phyloP scores from a whole-genome alignment of 331 rosid genomes.

The Malus hybrid region DNA sequence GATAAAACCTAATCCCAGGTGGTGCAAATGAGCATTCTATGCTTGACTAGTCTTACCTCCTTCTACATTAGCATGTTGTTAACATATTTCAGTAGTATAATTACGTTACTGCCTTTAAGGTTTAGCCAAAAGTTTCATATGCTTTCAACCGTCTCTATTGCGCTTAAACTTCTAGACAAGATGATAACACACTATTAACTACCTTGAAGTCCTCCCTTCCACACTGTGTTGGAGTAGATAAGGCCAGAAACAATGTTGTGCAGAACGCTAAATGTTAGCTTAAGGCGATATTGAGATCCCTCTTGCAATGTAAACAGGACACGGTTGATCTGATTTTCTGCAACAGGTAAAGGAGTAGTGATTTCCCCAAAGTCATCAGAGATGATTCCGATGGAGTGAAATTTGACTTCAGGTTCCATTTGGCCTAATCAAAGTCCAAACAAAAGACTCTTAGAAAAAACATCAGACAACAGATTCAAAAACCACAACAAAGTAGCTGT shows the following conservation, averaged over 20 bases:
- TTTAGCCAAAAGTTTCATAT: not conserved
- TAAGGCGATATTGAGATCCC: conserved; percentile 69
- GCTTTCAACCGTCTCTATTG: not conserved
- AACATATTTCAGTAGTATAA: not conserved
- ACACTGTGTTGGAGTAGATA: conserved; percentile 71
- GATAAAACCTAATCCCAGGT: not conserved
- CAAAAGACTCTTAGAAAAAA: not conserved
- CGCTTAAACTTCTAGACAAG: not conserved
- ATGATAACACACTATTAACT: not conserved
- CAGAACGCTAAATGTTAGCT: conserved; percentile 63
- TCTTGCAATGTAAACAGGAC: conserved; percentile 61
- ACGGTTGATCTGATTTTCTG: conserved; percentile 33
- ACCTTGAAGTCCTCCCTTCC: conserved; percentile 93
- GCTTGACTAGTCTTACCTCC: not conserved
- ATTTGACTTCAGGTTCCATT: conserved; percentile 87
- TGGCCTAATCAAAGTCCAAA: conserved; percentile 25
- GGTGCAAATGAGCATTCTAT: not conserved
- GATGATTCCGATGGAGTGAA: conserved; percentile 71
- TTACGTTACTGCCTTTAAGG: not conserved
- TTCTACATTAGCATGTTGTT: not conserved
- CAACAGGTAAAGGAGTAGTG: conserved; percentile 55
- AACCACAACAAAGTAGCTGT: conserved; percentile 7
- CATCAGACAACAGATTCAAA: conserved; percentile 5
- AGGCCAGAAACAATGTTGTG: conserved; percentile 97
- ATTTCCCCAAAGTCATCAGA: conserved; percentile 72